phyloP scores from a whole-genome alignment of 257 asterid species.

The Orobanche coerulescens region DNA sequence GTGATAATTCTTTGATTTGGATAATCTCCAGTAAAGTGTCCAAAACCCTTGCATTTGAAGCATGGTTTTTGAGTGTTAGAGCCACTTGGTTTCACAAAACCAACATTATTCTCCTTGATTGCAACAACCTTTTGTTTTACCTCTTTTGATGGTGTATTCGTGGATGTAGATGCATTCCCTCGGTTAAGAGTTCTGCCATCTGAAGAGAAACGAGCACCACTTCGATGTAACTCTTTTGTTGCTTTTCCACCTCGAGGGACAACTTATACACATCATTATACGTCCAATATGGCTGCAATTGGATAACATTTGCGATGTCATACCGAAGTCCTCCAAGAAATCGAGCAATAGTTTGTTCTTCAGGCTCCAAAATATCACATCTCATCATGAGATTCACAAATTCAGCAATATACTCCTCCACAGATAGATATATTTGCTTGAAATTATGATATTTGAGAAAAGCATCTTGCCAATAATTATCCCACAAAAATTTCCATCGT shows the following conservation, averaged over 20 bases:
- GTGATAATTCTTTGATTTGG: constrained; percentile 4
- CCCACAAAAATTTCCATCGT: no score
- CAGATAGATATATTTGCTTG: no score
- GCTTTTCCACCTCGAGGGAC: background rate
- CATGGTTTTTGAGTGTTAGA: background rate
- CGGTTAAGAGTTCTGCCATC: no score
- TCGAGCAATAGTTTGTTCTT: no score
- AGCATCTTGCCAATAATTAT: no score
- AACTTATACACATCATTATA: background rate
- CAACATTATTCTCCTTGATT: background rate
- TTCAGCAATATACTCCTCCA: no score
- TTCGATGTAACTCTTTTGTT: background rate
- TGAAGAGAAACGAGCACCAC: background rate
- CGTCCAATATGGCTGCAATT: background rate
- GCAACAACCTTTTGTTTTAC: background rate
- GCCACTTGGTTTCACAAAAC: background rate
- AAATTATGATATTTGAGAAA: no score
- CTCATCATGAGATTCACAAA: no score
- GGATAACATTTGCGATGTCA: no score
- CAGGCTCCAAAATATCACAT: no score
- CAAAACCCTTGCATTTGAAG: constrained; percentile 13
- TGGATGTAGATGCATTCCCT: no score
- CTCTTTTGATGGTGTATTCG: background rate
- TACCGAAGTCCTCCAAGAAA: no score
- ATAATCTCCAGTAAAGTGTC: constrained; percentile 3